phyloP scores from a whole-genome alignment of 73 alveolate genomes.

The Durusdinium trenchii region DNA sequence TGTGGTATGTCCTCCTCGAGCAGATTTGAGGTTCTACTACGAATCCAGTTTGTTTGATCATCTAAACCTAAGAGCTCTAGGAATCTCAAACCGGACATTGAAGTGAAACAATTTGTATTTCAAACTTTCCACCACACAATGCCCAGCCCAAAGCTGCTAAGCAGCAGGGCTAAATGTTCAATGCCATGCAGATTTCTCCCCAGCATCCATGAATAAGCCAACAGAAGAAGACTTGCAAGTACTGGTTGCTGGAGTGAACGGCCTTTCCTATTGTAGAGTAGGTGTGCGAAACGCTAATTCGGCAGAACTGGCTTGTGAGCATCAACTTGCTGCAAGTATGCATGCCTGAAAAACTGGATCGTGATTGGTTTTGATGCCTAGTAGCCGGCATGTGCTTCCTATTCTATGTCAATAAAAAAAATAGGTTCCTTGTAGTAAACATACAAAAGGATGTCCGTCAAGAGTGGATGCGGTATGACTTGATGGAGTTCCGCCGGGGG shows the following conservation, averaged over 20 bases:
- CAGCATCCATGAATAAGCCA: not conserved
- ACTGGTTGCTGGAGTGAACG: not conserved
- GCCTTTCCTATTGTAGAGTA: slow-evolving; percentile 19
- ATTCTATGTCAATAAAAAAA: too few species aligned
- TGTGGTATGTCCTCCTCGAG: not conserved
- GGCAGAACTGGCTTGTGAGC: slow-evolving; percentile 56
- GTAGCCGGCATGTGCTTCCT: too few species aligned
- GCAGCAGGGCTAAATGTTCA: slow-evolving; percentile 35
- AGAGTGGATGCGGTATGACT: too few species aligned
- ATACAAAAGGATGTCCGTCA: not conserved
- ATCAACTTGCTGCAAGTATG: slow-evolving; percentile 58
- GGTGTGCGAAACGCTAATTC: slow-evolving; percentile 48
- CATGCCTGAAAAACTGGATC: slow-evolving; percentile 30
- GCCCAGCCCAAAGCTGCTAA: slow-evolving; percentile 26
- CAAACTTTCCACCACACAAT: not conserved
- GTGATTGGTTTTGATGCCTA: too few species aligned
- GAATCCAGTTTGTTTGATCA: too few species aligned
- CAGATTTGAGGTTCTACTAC: slow-evolving; percentile 1
- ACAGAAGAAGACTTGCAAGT: not conserved
- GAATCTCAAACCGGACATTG: too few species aligned
- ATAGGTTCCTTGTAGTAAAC: too few species aligned
- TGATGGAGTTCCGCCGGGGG: not conserved
- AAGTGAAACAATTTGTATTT: too few species aligned
- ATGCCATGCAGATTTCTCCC: not conserved
- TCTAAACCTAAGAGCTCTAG: too few species aligned